These are phyloP conservation scores for Lactifluus subvellereus DNA, from an alignment of 768 basidiomycete genomes.

Conservation along the genomic window DNA sequence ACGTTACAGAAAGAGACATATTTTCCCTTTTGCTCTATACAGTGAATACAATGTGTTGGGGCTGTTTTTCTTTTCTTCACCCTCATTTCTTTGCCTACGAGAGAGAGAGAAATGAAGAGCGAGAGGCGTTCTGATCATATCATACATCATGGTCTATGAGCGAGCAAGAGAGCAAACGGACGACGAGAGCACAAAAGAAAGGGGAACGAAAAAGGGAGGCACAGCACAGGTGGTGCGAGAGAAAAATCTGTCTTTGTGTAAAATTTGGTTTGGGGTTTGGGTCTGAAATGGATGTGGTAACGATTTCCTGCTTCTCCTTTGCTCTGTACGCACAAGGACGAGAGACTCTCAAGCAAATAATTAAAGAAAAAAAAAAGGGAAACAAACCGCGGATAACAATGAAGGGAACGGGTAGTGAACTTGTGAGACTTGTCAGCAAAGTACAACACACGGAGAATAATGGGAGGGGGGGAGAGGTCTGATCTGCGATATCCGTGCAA, in stretches of 20 bases:
- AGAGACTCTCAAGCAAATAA: not conserved
- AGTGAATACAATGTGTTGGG: not conserved
- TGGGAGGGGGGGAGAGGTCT: not conserved
- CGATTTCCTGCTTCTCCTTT: constrained; percentile 8
- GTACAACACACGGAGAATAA: constrained; percentile 11
- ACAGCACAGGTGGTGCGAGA: not conserved
- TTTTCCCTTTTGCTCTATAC: not conserved
- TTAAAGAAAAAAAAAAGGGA: not conserved
- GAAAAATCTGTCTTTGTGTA: not conserved
- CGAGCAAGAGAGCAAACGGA: constrained; percentile 7
- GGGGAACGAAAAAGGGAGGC: not conserved
- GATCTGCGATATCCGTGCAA: constrained; percentile 6
- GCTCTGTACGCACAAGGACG: not conserved
- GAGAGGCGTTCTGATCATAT: constrained; percentile 8
- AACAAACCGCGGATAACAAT: not conserved
- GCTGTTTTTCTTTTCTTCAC: not conserved
- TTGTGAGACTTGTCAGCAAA: constrained; percentile 8
- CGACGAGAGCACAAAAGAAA: not conserved
- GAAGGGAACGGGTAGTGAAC: not conserved
- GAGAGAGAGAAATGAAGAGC: not conserved
- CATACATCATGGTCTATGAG: constrained; percentile 19
- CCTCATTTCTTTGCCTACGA: not conserved
- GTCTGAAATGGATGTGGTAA: not conserved
- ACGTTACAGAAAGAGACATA: too few relatives aligned
- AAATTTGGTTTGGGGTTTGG: not conserved